Percentiles rank a stretch among this genome's conserved stretches.
These are phyloP conservation scores for Gaeumannomyces tritici DNA, from an alignment of 2,329 filamentous ascomycete species.

Conservation along the genomic window DNA sequence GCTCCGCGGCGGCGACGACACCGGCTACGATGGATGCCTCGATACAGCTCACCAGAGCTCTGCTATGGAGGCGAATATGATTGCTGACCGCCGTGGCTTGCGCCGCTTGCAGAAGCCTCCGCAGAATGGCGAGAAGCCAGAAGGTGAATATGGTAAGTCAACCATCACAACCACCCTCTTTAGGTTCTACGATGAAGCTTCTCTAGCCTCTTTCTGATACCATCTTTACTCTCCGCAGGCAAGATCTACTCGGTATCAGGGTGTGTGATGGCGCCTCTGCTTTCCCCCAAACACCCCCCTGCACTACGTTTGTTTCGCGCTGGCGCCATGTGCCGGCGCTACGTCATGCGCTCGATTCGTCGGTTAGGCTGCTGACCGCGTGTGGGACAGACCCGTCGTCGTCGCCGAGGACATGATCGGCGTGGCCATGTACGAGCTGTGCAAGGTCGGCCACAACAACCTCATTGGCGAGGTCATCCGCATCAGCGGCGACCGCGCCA, in stretches of 20 bases:
- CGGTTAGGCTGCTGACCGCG: slow-evolving; percentile 26
- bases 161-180: background rate
- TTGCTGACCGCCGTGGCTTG: background rate
- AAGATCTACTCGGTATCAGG: slow-evolving; percentile 18
- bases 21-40: background rate
- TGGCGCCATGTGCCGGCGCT: background rate
- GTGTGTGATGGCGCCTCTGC: slow-evolving; percentile 89
- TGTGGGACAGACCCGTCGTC: slow-evolving; percentile 58
- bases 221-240: slow-evolving; percentile 6
- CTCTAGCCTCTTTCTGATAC: background rate
- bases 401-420: slow-evolving; percentile 97
- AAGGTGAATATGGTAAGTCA: slow-evolving; percentile 3
- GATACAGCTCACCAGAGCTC: background rate
- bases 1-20: background rate
- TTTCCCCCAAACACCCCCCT: background rate
- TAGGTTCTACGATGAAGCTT: background rate
- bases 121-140: slow-evolving; percentile 4
- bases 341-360: background rate
- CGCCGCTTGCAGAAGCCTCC: background rate
- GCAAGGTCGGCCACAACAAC: slow-evolving; percentile 83
- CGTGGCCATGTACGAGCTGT: slow-evolving; percentile 99
- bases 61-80: background rate
- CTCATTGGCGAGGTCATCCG: slow-evolving; percentile 97
- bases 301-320: background rate
- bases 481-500: slow-evolving; percentile 90